These are phyloP conservation scores for Colletotrichum trifolii DNA, from an alignment of 2,329 filamentous ascomycete genomes.

Conservation along the genomic window DNA sequence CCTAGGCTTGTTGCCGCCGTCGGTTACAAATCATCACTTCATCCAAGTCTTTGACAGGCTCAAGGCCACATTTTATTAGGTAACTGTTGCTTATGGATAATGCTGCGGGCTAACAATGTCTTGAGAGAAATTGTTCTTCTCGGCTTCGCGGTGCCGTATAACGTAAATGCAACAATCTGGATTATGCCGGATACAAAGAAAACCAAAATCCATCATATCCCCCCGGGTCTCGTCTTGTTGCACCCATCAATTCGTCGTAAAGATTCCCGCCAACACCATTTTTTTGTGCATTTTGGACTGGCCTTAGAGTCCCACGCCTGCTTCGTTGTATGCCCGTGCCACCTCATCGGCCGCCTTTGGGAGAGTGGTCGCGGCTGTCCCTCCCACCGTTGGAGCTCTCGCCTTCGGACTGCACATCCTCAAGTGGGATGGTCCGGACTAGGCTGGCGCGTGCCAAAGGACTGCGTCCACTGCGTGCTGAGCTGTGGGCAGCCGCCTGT, in stretches of 20 bases:
- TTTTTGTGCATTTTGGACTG: no score
- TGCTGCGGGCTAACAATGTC: not conserved
- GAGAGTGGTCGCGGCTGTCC: slow-evolving; percentile 26
- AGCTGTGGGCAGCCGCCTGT: slow-evolving; percentile 30
- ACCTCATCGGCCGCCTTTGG: slow-evolving; percentile 9
- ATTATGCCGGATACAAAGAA: no score
- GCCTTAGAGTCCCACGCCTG: no score
- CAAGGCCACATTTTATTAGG: slow-evolving; percentile 23
- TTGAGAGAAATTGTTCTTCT: not conserved
- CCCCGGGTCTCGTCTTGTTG: no score
- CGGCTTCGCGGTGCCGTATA: no score
- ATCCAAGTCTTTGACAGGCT: slow-evolving; percentile 1
- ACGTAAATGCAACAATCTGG: no score
- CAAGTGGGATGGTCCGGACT: slow-evolving; percentile 43
- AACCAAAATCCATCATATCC: no score
- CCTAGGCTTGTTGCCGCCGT: not conserved
- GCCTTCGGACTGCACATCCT: slow-evolving; percentile 46
- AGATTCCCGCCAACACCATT: no score
- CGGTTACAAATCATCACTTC: not conserved
- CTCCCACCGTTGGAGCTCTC: slow-evolving; percentile 38
- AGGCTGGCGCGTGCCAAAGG: slow-evolving; percentile 51
- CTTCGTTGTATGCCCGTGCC: no score
- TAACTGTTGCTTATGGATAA: slow-evolving; percentile 26
- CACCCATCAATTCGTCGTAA: no score
- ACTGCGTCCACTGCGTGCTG: slow-evolving; percentile 47